Percentiles rank a stretch among this genome's conserved stretches.
Conservation (phyloP, 768 basidiomycete species). For the Serendipita indica region DNA sequence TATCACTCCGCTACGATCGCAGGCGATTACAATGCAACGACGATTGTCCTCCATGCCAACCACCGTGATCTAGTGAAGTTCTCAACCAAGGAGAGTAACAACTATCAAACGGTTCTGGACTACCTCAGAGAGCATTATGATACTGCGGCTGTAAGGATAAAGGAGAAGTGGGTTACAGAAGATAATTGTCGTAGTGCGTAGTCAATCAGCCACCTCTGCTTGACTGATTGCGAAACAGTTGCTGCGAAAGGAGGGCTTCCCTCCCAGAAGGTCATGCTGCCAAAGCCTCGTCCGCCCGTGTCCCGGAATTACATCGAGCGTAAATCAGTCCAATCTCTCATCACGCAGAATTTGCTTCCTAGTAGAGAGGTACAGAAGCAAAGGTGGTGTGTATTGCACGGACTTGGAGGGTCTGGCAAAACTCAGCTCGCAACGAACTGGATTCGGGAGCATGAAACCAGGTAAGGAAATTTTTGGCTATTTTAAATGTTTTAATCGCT, state of each 20-base stretch:
- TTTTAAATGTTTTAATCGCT: background rate
- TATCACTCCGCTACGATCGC: background rate
- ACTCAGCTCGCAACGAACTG: background rate
- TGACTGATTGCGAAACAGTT: background rate
- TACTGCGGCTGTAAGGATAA: background rate
- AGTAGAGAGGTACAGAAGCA: background rate
- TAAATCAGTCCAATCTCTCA: background rate
- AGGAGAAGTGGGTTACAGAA: background rate
- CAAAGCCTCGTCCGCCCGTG: background rate
- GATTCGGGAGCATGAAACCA: background rate
- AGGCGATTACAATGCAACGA: background rate
- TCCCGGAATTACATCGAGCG: background rate
- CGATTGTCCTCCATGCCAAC: background rate
- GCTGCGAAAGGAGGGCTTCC: background rate
- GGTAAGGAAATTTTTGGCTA: background rate
- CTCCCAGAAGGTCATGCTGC: background rate
- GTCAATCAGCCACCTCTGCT: background rate
- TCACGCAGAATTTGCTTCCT: background rate
- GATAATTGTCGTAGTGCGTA: background rate
- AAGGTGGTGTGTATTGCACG: background rate
- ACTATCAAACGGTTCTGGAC: background rate
- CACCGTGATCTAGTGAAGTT: background rate
- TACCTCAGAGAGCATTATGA: background rate
- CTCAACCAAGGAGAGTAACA: background rate
- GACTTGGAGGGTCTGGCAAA: background rate